Evolutionary conservation across 116 monocot species (phyloP).

Genomic region (Zostera marina): DNA sequence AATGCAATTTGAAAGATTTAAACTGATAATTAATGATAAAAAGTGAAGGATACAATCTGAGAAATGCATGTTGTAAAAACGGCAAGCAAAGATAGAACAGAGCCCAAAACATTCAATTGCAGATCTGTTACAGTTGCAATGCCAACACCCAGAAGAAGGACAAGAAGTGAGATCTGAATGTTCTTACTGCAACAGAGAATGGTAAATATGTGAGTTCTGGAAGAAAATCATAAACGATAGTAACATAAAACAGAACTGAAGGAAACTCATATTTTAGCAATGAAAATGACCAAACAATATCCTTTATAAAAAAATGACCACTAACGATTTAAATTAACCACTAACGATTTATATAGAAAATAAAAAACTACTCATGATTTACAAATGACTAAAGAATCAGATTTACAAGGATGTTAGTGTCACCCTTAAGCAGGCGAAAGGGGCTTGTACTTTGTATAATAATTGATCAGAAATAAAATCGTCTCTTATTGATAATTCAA

Average conservation of each 20-base stretch:
- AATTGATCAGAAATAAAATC: no score
- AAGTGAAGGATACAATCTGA: conserved; percentile 88
- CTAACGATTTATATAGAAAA: no score
- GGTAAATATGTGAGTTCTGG: conserved; percentile 2
- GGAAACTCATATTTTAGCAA: not conserved
- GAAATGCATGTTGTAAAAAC: conserved; percentile 82
- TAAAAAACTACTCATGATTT: no score
- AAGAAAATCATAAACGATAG: not conserved
- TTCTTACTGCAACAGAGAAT: conserved; percentile 42
- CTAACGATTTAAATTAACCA: no score
- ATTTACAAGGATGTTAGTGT: no score
- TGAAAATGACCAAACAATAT: not conserved
- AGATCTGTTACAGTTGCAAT: conserved; percentile 93
- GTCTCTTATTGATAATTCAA: not conserved
- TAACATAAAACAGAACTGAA: conserved; percentile 1
- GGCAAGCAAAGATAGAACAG: conserved; percentile 61
- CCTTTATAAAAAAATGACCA: no score
- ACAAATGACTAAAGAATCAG: no score
- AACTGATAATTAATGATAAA: not conserved
- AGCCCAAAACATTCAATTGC: conserved; percentile 73
- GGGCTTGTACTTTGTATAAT: no score
- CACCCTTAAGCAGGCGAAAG: no score
- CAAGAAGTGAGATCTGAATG: conserved; percentile 51
- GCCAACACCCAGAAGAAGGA: conserved; percentile 82
- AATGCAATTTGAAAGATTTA: not conserved